Conservation (phyloP, 1,284 basidiomycete species). For the Cystobasidium pallidum region DNA sequence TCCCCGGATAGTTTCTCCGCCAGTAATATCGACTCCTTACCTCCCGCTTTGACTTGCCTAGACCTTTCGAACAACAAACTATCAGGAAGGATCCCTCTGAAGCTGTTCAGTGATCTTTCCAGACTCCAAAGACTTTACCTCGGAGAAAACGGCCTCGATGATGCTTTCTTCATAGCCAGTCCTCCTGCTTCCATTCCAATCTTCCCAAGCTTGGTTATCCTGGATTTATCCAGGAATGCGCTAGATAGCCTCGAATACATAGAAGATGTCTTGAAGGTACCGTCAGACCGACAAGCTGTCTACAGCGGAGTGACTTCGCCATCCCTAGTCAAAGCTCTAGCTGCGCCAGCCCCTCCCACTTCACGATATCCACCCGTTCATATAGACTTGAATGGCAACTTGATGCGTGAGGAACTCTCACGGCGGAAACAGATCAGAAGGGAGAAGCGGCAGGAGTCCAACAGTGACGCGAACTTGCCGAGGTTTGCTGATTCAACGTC, state of each 20-base stretch:
- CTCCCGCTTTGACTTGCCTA: constrained; percentile 15
- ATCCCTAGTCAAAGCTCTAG: constrained; percentile 10
- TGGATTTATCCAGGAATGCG: constrained; percentile 40
- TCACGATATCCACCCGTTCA: not conserved
- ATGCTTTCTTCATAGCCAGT: constrained; percentile 25
- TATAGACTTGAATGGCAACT: constrained; percentile 22
- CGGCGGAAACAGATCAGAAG: constrained; percentile 6
- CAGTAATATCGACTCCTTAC: constrained; percentile 7
- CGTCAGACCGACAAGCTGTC: not conserved
- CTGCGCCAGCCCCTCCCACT: not conserved
- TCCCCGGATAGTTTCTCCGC: constrained; percentile 1
- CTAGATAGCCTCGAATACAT: constrained; percentile 36
- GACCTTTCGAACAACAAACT: constrained; percentile 29
- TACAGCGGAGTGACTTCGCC: constrained; percentile 23
- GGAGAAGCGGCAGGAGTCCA: not conserved
- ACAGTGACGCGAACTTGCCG: not conserved
- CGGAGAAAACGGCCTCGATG: constrained; percentile 27
- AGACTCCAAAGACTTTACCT: constrained; percentile 20
- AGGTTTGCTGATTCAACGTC: not conserved
- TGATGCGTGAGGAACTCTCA: constrained; percentile 22
- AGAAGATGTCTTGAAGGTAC: constrained; percentile 6
- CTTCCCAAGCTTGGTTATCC: constrained; percentile 15
- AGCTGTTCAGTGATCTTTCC: constrained; percentile 18
- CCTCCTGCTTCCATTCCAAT: not conserved
- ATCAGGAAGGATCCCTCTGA: constrained; percentile 14